Base-by-base conservation (phyloP, 495 filamentous ascomycete genomes). In the Podospora anserina region DNA sequence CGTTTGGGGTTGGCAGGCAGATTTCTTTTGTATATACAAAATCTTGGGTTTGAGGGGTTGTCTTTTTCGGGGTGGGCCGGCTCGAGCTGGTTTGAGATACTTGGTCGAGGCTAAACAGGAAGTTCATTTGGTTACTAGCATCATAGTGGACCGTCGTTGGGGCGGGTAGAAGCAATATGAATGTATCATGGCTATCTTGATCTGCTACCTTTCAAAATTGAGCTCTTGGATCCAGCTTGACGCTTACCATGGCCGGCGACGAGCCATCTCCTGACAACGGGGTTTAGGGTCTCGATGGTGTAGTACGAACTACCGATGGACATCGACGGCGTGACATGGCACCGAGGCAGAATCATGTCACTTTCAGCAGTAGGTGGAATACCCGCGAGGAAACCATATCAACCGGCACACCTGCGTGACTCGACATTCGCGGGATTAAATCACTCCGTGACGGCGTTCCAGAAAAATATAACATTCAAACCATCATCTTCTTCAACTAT, bases 1-100 rank as follows among this genome's bases (percentile, higher is more conserved):
- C 69, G 65, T 70, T 72, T 68, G 49, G 32, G 69, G 59, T 49
- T 49, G 39, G 39, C 9, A 13, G 39, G 39, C 39, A 49, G 5
- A 54, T 60, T 34, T 63, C 32, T 39, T 63, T 57, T 39, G 28
- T 63, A 20, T 59, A 44, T 49, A 49, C 39, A 49, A 49, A 49
- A 49, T 13, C 9, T 16, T 49, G 39, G 39, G 39, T 49, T 49
- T 49, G 13, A 49, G 39, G 39, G 39, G 39, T 13, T 49, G 39
- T 49, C 39, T 49, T 49, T 49, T 49, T 49, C 13, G 39, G 39
- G 9, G 15, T 18, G 39, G 39, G 9, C 13, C 39, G 39, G 39
- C 39, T 49, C 39, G 0, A 49, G 39, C 39, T 49, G 39, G 39
- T 49, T 49, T 49, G 39, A 49, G 39, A 49, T 49, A 49, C 39